Evolutionary conservation across 768 basidiomycete genomes (phyloP).

Genomic region (Termitomyces sp.): DNA sequence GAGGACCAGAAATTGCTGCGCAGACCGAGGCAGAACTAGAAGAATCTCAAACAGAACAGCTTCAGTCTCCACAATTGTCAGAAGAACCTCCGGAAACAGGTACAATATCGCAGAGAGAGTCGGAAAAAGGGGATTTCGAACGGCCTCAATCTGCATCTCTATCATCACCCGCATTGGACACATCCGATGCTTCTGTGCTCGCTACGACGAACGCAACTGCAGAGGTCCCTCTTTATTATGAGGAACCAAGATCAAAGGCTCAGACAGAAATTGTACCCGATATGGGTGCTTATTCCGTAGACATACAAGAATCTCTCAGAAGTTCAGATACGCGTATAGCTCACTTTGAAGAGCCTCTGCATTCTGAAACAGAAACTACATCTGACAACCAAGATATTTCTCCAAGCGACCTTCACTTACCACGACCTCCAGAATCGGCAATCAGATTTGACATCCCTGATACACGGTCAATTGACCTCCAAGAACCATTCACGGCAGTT

Average conservation of each 20-base stretch:
- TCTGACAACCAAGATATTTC: too few species aligned
- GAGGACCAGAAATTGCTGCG: not conserved
- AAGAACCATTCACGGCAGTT: not conserved
- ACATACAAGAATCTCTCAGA: not conserved
- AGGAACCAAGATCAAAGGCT: not conserved
- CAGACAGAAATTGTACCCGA: not conserved
- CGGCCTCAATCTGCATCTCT: not conserved
- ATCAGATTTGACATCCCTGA: not conserved
- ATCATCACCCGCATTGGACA: not conserved
- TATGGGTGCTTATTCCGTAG: not conserved
- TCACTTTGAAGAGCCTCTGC: not conserved
- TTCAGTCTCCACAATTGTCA: not conserved
- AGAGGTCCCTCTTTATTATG: not conserved
- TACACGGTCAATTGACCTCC: not conserved
- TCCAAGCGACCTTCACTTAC: not conserved
- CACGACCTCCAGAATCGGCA: not conserved
- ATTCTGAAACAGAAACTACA: not conserved
- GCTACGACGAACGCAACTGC: not conserved
- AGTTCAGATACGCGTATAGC: not conserved
- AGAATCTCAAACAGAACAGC: not conserved
- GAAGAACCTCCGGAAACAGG: not conserved
- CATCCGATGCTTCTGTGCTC: not conserved
- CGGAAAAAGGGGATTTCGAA: not conserved
- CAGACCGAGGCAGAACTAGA: not conserved
- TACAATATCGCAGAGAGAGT: not conserved